Conservation (phyloP, 1,284 basidiomycete species). For the Mycosarcoma mackinlayi region DNA sequence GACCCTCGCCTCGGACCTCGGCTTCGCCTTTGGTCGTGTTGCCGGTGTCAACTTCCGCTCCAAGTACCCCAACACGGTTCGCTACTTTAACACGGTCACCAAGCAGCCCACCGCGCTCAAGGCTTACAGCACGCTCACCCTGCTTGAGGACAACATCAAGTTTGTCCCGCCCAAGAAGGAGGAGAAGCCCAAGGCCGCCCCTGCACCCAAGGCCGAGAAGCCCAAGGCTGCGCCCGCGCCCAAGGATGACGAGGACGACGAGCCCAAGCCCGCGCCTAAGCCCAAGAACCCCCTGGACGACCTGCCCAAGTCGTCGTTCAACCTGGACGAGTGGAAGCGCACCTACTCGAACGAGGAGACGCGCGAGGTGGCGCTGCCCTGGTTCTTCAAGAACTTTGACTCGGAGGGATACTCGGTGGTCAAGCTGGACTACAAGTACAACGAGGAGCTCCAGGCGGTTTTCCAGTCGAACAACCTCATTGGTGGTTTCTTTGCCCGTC, state of each 20-base stretch:
- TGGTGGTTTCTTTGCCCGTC: constrained; percentile 92
- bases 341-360: constrained; percentile 98
- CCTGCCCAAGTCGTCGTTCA: constrained; percentile 89
- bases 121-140: constrained; percentile 70
- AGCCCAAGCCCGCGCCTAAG: constrained; percentile 75
- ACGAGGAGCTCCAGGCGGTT: constrained; percentile 86
- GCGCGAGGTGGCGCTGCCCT: constrained; percentile 59
- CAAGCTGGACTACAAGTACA: constrained; percentile 97
- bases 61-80: constrained; percentile 77
- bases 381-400: constrained; percentile 78
- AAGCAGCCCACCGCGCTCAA: constrained; percentile 74
- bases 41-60: constrained; percentile 60
- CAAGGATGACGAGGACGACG: constrained; percentile 74
- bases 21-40: constrained; percentile 32
- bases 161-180: constrained; percentile 78
- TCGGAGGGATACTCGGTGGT: constrained; percentile 87
- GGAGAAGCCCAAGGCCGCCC: constrained; percentile 66
- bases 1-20: constrained; percentile 73
- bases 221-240: constrained; percentile 71
- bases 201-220: constrained; percentile 72
- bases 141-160: constrained; percentile 78
- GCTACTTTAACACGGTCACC: constrained; percentile 77
- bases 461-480: constrained; percentile 74
- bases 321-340: constrained; percentile 97
- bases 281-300: constrained; percentile 92